Conservation (phyloP, 306 rosid genomes). For the Lotus japonicus region DNA sequence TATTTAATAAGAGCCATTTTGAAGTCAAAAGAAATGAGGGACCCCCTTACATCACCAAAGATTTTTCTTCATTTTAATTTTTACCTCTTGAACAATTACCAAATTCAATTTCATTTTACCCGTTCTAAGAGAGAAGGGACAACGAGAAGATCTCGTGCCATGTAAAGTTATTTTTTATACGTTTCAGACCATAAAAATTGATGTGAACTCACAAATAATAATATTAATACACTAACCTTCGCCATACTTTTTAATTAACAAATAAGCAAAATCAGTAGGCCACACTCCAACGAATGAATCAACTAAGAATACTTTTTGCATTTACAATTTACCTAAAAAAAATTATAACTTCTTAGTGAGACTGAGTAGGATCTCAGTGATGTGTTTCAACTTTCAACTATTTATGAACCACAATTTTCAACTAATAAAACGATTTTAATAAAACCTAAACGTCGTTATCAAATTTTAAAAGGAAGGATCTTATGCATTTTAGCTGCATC, state of each 20-base stretch:
- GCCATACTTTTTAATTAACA: background rate
- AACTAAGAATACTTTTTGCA: background rate
- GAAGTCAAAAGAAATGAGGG: background rate
- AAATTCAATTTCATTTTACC: constrained; percentile 18
- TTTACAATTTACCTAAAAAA: background rate
- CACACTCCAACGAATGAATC: constrained; percentile 1
- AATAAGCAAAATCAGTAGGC: background rate
- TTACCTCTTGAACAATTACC: constrained; percentile 9
- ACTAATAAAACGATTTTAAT: too few species aligned
- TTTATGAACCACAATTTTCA: too few species aligned
- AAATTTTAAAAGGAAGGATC: too few species aligned
- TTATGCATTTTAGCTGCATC: too few species aligned
- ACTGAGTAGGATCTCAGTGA: background rate
- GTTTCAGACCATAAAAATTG: background rate
- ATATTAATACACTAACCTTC: background rate
- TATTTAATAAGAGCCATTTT: background rate
- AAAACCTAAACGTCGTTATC: too few species aligned
- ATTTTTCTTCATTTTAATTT: background rate
- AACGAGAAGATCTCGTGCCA: background rate
- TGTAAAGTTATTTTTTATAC: background rate
- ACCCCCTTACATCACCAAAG: background rate
- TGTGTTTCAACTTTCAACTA: too few species aligned
- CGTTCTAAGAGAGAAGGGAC: constrained; percentile 14
- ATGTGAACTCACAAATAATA: background rate
- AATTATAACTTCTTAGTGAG: background rate